These are phyloP conservation scores for Stachybotrys chlorohalonatus DNA, from an alignment of 2,329 filamentous ascomycete genomes.

Conservation along the genomic window DNA sequence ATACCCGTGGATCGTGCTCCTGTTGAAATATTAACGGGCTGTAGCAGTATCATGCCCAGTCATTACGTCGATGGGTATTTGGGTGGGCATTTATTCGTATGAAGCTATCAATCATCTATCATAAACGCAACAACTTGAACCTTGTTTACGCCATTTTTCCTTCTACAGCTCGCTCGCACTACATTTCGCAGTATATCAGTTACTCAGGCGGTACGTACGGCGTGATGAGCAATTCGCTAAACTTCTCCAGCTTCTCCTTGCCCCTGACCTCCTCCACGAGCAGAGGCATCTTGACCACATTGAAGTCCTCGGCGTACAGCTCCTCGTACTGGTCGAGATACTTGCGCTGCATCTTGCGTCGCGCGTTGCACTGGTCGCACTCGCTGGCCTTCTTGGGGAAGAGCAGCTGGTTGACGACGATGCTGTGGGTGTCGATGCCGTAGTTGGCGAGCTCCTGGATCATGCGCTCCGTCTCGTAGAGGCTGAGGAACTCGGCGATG, in stretches of 20 bases:
- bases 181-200: neutral
- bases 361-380: constrained; percentile 91
- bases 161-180: neutral
- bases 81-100: neutral
- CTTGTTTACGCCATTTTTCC: neutral
- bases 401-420: constrained; percentile 95
- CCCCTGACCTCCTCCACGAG: constrained; percentile 92
- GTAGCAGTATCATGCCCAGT: neutral
- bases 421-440: constrained; percentile 90
- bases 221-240: constrained; percentile 74
- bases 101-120: neutral
- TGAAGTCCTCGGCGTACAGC: constrained; percentile 90
- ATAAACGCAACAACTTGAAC: neutral
- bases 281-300: constrained; percentile 96
- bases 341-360: constrained; percentile 98
- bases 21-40: too few species aligned
- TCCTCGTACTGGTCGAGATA: constrained; percentile 98
- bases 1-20: too few species aligned
- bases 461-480: constrained; percentile 99
- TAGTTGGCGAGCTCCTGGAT: constrained; percentile 94
- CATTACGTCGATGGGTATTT: neutral
- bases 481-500: constrained; percentile 90
- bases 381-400: constrained; percentile 79
- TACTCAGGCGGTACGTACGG: constrained; percentile 61
- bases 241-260: constrained; percentile 87